Percentiles rank a stretch among this genome's conserved stretches.
Conservation (phyloP, 2,329 filamentous ascomycete species). For the Byssoonygena ceratinophila region DNA sequence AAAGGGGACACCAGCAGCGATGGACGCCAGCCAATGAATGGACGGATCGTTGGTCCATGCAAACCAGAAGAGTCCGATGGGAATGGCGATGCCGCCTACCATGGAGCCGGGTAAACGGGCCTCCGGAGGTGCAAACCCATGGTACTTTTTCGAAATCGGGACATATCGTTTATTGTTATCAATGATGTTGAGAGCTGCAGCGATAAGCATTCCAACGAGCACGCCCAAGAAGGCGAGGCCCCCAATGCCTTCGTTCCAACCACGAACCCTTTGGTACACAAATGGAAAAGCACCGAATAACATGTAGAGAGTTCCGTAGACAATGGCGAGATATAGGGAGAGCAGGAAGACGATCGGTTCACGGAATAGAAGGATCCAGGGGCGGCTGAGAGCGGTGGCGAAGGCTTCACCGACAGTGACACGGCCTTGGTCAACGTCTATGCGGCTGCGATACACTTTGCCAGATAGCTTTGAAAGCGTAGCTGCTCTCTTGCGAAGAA, state of each 20-base stretch:
- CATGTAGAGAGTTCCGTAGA: slow-evolving; percentile 41
- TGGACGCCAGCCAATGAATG: slow-evolving; percentile 47
- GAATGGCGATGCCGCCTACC: slow-evolving; percentile 52
- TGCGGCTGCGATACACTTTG: slow-evolving; percentile 47
- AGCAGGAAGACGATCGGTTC: slow-evolving; percentile 59
- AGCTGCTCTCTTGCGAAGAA: slow-evolving; percentile 45
- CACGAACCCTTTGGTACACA: slow-evolving; percentile 52
- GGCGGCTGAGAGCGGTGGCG: slow-evolving; percentile 49
- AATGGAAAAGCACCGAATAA: slow-evolving; percentile 54
- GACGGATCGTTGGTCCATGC: slow-evolving; percentile 53
- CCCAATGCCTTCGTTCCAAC: slow-evolving; percentile 50
- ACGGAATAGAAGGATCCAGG: slow-evolving; percentile 58
- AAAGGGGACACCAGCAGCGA: slow-evolving; percentile 44
- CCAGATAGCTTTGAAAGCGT: slow-evolving; percentile 45
- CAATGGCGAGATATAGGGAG: slow-evolving; percentile 55
- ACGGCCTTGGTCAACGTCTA: slow-evolving; percentile 39
- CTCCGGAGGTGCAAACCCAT: slow-evolving; percentile 54
- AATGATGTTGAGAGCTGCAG: slow-evolving; percentile 42
- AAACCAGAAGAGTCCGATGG: slow-evolving; percentile 57
- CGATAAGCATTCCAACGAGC: slow-evolving; percentile 53
- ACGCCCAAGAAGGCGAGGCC: slow-evolving; percentile 60
- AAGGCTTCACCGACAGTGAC: slow-evolving; percentile 42
- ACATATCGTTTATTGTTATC: slow-evolving; percentile 51
- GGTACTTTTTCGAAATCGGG: slow-evolving; percentile 35
- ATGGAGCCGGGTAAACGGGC: slow-evolving; percentile 53